Base-by-base conservation (phyloP, 352 stramenopile genomes). In the Phytopythium delawarense region DNA sequence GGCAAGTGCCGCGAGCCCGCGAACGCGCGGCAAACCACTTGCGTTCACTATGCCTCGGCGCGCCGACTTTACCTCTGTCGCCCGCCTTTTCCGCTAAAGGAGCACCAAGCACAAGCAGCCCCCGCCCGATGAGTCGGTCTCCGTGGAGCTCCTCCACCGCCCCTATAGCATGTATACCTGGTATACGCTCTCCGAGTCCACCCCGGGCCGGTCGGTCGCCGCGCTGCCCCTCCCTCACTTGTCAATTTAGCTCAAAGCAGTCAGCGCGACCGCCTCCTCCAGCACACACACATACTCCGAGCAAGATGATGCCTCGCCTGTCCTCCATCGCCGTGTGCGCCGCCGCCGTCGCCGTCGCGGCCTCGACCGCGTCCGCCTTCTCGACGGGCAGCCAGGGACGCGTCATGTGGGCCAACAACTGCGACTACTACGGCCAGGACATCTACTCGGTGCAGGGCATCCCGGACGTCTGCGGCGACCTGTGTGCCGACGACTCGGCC, bases 321-420 rank as follows among this genome's bases (percentile, higher is more conserved):
- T 21, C 34, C 35, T 59, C 53, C 4, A 13, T 59, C 35, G 34
- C 39, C 35, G 35, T 46, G 8, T 44, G 35, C n/a, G 53, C 53
- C 53, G 53, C 35, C 56, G 53, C 52, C 18, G 20, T 71, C 32
- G 54, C 32, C 2, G 42, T 55, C 49, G 61, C 60, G 8, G 46
- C 70, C 21, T 37, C 59, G 7, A 35, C 0, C n/a, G 45, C 52
- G 44, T 25, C 50, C 20, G 62, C 46, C n/a, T 71, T 69, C n/a
- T 59, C 69, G 25, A 32, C 65, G 5, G 65, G 64, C 18, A 78
- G 67, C 48, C 23, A 32, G 15, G 59, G 59, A 16, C 59, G 64
- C 50, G 59, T 68, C 25, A 69, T 71, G 66, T 73, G 66, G 62
- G 50, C 65, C 25, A 63, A 42, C 46, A 68, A 73, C 34, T 72